Percentiles rank a stretch among this genome's conserved stretches.
Evolutionary conservation across 106 monocot species (phyloP).

Genomic region (Allium fistulosum): DNA sequence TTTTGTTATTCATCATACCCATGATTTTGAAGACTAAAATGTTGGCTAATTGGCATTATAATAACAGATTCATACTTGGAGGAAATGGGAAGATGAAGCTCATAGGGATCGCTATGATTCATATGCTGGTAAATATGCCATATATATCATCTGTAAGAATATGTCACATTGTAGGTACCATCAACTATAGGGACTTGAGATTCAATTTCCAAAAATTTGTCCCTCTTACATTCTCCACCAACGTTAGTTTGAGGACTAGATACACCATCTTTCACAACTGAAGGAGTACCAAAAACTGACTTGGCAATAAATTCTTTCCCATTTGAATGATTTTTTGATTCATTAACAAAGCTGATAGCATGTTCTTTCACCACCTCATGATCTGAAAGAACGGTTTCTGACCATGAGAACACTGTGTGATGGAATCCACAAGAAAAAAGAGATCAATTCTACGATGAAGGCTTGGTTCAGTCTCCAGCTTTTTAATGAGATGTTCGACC

Average conservation of each 20-base stretch:
- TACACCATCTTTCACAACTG: constrained; percentile 13
- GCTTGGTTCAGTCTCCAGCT: constrained; percentile 81
- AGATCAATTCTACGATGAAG: constrained; percentile 80
- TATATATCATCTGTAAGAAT: too few relatives aligned
- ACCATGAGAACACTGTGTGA: constrained; percentile 86
- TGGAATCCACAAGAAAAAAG: constrained; percentile 93
- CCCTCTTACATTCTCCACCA: constrained; percentile 2
- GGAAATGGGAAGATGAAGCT: too few relatives aligned
- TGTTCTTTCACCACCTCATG: constrained; percentile 14
- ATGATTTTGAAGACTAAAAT: too few relatives aligned
- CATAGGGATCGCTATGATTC: too few relatives aligned
- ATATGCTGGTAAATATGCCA: too few relatives aligned
- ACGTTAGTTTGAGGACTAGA: constrained; percentile 3
- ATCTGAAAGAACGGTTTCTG: constrained; percentile 29
- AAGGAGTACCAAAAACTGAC: constrained; percentile 5
- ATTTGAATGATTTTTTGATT: constrained; percentile 19
- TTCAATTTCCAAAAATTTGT: constrained; percentile 8
- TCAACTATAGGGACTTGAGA: constrained; percentile 1
- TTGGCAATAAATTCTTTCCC: constrained; percentile 15
- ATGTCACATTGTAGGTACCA: neutral
- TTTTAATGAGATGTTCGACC: constrained; percentile 78
- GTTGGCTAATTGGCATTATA: too few relatives aligned
- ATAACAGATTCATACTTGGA: too few relatives aligned
- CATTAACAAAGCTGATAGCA: neutral
- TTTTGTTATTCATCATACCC: too few relatives aligned